Base-by-base conservation (phyloP, 2,329 filamentous ascomycete genomes). In the Pseudocercospora fuligena region DNA sequence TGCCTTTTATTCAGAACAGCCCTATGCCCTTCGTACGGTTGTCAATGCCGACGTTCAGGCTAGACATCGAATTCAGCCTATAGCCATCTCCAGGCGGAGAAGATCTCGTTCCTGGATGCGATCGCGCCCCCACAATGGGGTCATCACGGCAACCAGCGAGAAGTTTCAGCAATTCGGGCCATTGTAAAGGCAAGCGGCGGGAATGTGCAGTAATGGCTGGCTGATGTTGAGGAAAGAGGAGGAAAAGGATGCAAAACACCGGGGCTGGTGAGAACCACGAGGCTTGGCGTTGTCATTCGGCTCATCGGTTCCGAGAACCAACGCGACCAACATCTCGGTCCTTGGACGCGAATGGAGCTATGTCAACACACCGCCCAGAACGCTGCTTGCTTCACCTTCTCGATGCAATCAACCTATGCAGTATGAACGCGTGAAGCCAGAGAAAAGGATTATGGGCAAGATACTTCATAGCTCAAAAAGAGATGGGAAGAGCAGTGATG, bases 1-100 rank as follows among this genome's bases (percentile, higher is more conserved):
- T 54, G 53, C n/a, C n/a, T 54, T 54, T 54, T 54, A 29, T 14
- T 40, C 16, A 29, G 23, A 54, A 14, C 16, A 51, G 19, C 21
- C 51, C 21, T 56, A 31, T 31, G 51, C 23, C 9, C 4, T 19
- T 31, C 12, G 25, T n/a, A 16, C 51, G 51, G 51, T 27, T 27
- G 51, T 31, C 51, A 56, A 9, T 56, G 51, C 16, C 51, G 51
- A 56, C 25, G 25, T 56, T 33, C 49, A 21, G 46, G 46, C n/a
- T 49, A 36, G 47, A 11, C 19, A 29, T 56, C 51, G 51, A 25
- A 56, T 56, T 56, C 51, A 56, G 51, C 51, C 51, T 56, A 56
- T 56, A 56, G 16, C 27, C 25, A 56, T 31, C 3, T 56, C 25
- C 21, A 31, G 23, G 51, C 51, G 27, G 51, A 56, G 51, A 56